phyloP scores from a whole-genome alignment of 148 eudicot species.

The Fagopyrum homotropicum region DNA sequence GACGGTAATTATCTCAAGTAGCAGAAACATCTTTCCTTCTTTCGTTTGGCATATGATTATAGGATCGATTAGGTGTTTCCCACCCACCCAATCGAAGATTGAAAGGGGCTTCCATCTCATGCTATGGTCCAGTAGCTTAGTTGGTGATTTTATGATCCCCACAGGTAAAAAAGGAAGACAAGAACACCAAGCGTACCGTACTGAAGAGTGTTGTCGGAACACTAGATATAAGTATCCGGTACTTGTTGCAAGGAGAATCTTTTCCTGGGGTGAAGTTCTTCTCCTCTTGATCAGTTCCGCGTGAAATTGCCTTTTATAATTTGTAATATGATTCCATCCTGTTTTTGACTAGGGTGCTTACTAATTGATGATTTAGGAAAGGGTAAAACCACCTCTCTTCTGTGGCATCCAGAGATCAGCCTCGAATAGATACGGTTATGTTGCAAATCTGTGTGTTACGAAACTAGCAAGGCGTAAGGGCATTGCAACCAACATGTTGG shows the following conservation, averaged over 20 bases:
- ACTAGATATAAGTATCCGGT: constrained; percentile 56
- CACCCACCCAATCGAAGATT: background rate
- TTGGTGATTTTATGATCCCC: constrained; percentile 6
- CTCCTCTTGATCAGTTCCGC: background rate
- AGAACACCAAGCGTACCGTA: constrained; percentile 31
- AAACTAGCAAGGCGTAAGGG: constrained; percentile 74
- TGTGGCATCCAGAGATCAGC: constrained; percentile 27
- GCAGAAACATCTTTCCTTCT: background rate
- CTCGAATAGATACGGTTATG: constrained; percentile 43
- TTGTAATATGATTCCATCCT: background rate
- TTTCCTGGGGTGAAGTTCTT: constrained; percentile 69
- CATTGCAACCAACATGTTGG: constrained; percentile 70
- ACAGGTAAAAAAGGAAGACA: constrained; percentile 62
- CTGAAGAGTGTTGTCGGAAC: constrained; percentile 80
- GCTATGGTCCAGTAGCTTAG: background rate
- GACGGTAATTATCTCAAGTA: constrained; percentile 33
- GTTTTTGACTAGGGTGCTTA: background rate
- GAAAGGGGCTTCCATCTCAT: background rate
- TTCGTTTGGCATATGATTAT: background rate
- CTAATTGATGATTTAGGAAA: constrained; percentile 33
- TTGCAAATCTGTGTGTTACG: constrained; percentile 67
- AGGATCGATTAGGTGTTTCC: background rate
- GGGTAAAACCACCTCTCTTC: constrained; percentile 35
- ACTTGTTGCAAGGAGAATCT: constrained; percentile 57
- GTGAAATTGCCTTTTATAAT: background rate